Evolutionary conservation across 352 stramenopile species (phyloP), one percentile per base, ranked within the genome.

Genomic region (Phytophthora pisi): DNA sequence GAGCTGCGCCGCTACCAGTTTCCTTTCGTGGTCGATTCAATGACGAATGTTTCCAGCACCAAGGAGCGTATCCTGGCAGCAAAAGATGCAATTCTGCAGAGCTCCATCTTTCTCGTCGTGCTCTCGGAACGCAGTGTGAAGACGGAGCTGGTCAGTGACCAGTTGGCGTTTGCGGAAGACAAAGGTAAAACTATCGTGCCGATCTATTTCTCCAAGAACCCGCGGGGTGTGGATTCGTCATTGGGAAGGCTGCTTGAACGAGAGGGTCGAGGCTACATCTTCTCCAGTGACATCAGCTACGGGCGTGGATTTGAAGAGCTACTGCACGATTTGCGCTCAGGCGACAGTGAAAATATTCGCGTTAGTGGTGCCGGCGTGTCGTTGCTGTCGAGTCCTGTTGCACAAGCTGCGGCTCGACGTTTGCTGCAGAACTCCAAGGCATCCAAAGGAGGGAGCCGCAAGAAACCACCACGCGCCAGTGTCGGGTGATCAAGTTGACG

Each of bases 81-180:
- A 7, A 93, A 96, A 47, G 83, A 92, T 61, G 85, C 88, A 16
- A 93, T 95, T 52, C 40, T 92, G 7, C 79, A 90, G 46, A 84
- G 84, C 64, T 71, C 75, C 1, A 70, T 90, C 11, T 87, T 94
- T 59, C 58, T 96, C 20, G 84, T 93, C 26, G 78, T 96, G 36
- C 68, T 93, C 10, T 93, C 88, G 18, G 77, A 87, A 50, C 79
- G 90, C 26, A 92, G 77, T 62, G 83, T 86, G 51, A 88, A 90
- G 68, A 93, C 81, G 5, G 87, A 95, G 60, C 71, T 95, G 20
- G 81, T 95, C 52, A 92, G 84, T 64, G 84, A 93, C 65, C 84
- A 95, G 68, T 64, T 93, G n/a, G 86, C 82, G 16, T 95, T 92
- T 56, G 86, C 84, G 2, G 84, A 93, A 65, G 86, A 95, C 63